phyloP scores from a whole-genome alignment of 2,329 filamentous ascomycete species.

The Sclerotinia spermophila region DNA sequence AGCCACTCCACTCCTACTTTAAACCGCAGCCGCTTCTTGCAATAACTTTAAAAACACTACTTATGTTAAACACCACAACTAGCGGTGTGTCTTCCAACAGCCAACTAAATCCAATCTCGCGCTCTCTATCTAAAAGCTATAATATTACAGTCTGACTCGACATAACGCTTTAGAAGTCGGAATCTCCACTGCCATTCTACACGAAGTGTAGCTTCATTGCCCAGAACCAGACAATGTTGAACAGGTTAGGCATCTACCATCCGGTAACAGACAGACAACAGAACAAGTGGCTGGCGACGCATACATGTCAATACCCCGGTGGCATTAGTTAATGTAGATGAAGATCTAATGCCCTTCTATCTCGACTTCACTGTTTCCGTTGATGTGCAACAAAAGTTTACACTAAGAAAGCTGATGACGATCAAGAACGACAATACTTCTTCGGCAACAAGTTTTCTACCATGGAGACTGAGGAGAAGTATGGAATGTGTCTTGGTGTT shows the following conservation, averaged over 20 bases:
- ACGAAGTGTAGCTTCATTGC: background rate
- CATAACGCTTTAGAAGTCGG: slow-evolving; percentile 3
- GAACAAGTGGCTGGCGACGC: background rate
- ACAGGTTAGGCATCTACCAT: background rate
- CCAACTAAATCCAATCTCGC: slow-evolving; percentile 1
- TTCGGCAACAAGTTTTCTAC: no score
- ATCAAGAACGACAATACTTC: no score
- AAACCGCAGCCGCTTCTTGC: no score
- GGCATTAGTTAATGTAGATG: no score
- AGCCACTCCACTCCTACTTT: no score
- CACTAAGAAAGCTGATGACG: no score
- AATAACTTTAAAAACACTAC: background rate
- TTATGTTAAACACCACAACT: background rate
- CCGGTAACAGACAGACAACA: background rate
- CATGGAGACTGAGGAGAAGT: no score
- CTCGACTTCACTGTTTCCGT: no score
- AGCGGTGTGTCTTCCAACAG: background rate
- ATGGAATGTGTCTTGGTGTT: no score
- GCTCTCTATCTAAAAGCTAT: slow-evolving; percentile 3
- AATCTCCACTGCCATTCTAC: background rate
- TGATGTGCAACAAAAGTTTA: no score
- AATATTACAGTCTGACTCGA: slow-evolving; percentile 1
- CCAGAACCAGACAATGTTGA: slow-evolving; percentile 1
- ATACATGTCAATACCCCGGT: background rate
- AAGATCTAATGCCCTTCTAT: no score